phyloP scores from a whole-genome alignment of 768 basidiomycete genomes.

The Tremella fuciformis region DNA sequence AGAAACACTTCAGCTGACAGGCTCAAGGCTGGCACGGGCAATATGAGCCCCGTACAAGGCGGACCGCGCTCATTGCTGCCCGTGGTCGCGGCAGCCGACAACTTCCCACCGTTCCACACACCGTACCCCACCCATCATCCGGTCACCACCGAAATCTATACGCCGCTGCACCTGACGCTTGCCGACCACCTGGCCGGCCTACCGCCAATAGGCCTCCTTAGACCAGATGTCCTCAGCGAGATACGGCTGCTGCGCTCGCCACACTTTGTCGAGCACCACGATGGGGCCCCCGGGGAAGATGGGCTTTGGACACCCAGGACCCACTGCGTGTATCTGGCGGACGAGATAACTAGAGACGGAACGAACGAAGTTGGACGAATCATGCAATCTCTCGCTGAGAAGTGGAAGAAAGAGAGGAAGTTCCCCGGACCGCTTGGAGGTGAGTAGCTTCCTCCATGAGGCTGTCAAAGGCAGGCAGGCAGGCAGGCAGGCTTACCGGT shows the following conservation, averaged over 20 bases:
- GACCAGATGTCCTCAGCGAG: slow-evolving; percentile 44
- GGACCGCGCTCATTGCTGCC: slow-evolving; percentile 18
- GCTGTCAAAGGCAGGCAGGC: background rate
- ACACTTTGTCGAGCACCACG: slow-evolving; percentile 57
- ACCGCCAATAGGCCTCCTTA: slow-evolving; percentile 54
- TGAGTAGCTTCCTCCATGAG: slow-evolving; percentile 15
- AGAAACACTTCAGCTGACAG: too few species aligned
- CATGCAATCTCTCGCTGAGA: slow-evolving; percentile 29
- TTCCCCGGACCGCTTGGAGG: slow-evolving; percentile 51
- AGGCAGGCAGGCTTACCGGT: slow-evolving; percentile 61
- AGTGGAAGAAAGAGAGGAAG: slow-evolving; percentile 48
- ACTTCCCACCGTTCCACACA: slow-evolving; percentile 28
- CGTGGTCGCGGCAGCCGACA: slow-evolving; percentile 39
- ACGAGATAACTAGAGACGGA: slow-evolving; percentile 29
- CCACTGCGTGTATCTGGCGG: slow-evolving; percentile 51
- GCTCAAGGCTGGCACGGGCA: too few species aligned
- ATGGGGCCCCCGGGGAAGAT: slow-evolving; percentile 55
- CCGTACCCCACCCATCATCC: slow-evolving; percentile 26
- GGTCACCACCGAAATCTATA: slow-evolving; percentile 21
- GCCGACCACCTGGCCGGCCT: slow-evolving; percentile 25
- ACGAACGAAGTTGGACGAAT: slow-evolving; percentile 29
- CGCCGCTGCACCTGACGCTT: slow-evolving; percentile 44
- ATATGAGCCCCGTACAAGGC: too few species aligned
- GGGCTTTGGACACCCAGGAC: slow-evolving; percentile 55
- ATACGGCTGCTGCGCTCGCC: slow-evolving; percentile 44